Percentiles rank a stretch among this genome's conserved stretches.
These are phyloP conservation scores for Dentipellis sp. DNA, from an alignment of 768 basidiomycete genomes.

Conservation along the genomic window DNA sequence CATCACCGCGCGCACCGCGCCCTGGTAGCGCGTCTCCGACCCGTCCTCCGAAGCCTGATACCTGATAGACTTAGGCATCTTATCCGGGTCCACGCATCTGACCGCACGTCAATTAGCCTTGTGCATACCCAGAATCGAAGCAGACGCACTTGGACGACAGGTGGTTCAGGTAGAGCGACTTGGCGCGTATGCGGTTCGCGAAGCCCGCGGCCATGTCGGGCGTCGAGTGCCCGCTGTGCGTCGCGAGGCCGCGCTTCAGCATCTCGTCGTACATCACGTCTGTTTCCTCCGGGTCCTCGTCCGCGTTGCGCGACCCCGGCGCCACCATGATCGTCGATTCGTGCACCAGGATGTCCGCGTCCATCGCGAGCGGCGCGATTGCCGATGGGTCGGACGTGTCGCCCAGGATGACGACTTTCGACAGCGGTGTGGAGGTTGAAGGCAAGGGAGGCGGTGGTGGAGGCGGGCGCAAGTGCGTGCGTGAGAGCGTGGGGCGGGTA, in stretches of 20 bases:
- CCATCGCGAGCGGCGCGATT: constrained; percentile 50
- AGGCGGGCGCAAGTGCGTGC: constrained; percentile 56
- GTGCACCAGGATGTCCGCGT: constrained; percentile 71
- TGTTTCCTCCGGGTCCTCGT: constrained; percentile 41
- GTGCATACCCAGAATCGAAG: too few relatives aligned
- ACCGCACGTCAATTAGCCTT: too few relatives aligned
- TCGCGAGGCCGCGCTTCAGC: constrained; percentile 40
- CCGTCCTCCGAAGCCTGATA: too few relatives aligned
- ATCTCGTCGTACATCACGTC: constrained; percentile 52
- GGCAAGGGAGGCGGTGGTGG: too few relatives aligned
- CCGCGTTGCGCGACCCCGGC: constrained; percentile 35
- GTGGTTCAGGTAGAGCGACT: constrained; percentile 68
- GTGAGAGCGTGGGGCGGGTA: constrained; percentile 66
- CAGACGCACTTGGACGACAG: constrained; percentile 63
- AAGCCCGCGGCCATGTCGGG: constrained; percentile 86
- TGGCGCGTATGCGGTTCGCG: constrained; percentile 55
- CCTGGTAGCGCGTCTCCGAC: too few relatives aligned
- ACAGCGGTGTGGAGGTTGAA: constrained; percentile 9
- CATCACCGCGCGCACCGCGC: too few relatives aligned
- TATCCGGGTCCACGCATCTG: too few relatives aligned
- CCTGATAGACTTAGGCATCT: too few relatives aligned
- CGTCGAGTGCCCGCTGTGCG: constrained; percentile 81
- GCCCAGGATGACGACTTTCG: constrained; percentile 75
- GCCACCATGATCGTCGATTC: constrained; percentile 88
- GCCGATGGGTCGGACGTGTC: constrained; percentile 72